Evolutionary conservation across 352 stramenopile genomes (phyloP).

Genomic region (Elongisporangium undulatum): DNA sequence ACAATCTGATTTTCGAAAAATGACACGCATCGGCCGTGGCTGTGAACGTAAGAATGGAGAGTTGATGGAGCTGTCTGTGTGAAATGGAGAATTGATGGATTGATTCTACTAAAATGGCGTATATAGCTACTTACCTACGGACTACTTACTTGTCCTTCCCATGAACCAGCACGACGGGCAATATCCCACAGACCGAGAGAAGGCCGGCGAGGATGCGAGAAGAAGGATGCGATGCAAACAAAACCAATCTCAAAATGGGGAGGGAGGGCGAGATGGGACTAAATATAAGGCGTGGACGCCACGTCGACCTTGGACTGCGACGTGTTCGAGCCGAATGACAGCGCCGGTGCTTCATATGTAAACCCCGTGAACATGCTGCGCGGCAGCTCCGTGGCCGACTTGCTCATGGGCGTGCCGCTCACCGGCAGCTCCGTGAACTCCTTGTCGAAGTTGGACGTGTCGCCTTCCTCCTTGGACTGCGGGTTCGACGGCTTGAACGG

Average conservation of each 20-base stretch:
- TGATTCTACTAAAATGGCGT: background rate
- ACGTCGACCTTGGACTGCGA: constrained; percentile 86
- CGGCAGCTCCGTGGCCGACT: constrained; percentile 52
- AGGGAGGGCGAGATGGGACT: constrained; percentile 20
- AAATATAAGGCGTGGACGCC: constrained; percentile 85
- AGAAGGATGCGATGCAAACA: background rate
- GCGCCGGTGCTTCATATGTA: constrained; percentile 79
- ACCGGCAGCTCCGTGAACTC: constrained; percentile 88
- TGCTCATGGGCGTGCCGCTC: constrained; percentile 73
- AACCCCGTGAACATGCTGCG: constrained; percentile 87
- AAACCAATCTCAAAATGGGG: background rate
- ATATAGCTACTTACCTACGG: background rate
- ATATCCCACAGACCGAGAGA: background rate
- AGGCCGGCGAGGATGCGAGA: background rate
- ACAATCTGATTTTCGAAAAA: background rate
- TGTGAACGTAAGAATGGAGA: background rate
- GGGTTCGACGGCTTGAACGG: constrained; percentile 83
- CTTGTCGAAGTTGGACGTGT: constrained; percentile 89
- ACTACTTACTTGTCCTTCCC: background rate
- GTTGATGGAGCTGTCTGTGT: background rate
- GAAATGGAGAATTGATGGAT: background rate
- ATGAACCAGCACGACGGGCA: background rate
- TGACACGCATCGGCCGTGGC: background rate
- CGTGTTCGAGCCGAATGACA: constrained; percentile 84
- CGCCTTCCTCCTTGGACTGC: constrained; percentile 80